phyloP scores from a whole-genome alignment of 352 stramenopile genomes.

The Phytophthora constricta region DNA sequence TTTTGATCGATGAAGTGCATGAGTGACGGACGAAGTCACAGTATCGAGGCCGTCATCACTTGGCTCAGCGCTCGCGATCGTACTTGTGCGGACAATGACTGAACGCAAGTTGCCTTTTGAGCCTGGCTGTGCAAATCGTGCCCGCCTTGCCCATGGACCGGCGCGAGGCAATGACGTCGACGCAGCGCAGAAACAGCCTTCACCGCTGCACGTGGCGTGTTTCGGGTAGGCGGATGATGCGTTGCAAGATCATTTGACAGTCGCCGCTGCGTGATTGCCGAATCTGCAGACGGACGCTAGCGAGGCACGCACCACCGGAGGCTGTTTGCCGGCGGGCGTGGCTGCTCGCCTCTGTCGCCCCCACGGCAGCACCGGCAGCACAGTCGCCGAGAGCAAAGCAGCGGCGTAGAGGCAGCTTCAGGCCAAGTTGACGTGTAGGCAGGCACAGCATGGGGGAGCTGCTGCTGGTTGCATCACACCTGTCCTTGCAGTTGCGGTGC shows the following conservation, averaged over 20 bases:
- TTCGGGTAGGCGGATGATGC: constrained; percentile 41
- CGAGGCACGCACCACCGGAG: neutral
- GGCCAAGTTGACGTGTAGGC: too few relatives aligned
- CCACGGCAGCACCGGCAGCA: too few relatives aligned
- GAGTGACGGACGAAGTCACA: too few relatives aligned
- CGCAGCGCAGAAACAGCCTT: constrained; percentile 31
- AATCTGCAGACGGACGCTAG: too few relatives aligned
- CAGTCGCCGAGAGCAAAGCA: too few relatives aligned
- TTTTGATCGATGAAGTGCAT: too few relatives aligned
- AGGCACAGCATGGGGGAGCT: too few relatives aligned
- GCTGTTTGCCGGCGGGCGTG: neutral
- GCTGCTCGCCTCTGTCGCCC: neutral
- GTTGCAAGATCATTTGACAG: constrained; percentile 24
- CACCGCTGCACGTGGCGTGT: constrained; percentile 23
- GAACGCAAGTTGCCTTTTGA: neutral
- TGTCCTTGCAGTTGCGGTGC: too few relatives aligned
- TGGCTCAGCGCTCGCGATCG: neutral
- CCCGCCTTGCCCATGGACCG: constrained; percentile 8
- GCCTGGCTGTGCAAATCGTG: constrained; percentile 12
- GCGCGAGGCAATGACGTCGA: constrained; percentile 29
- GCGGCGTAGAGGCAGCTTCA: too few relatives aligned
- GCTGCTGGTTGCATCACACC: too few relatives aligned
- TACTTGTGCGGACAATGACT: neutral
- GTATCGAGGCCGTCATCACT: too few relatives aligned
- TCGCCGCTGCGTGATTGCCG: neutral